These are phyloP conservation scores for Rhodomyrtus tomentosa DNA, from an alignment of 345 rosid species.

Conservation along the genomic window DNA sequence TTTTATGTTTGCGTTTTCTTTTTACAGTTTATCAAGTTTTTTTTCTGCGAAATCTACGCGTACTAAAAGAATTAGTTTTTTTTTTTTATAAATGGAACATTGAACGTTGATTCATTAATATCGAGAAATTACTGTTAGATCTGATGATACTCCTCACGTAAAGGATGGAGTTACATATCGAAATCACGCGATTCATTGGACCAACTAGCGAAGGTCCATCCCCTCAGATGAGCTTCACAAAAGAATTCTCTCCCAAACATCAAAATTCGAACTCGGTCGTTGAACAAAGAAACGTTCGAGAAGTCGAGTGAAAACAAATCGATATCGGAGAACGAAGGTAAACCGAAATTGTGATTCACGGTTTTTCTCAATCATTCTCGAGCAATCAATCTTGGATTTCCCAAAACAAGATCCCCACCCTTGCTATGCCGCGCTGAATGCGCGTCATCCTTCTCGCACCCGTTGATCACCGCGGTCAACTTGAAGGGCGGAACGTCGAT, in stretches of 20 bases:
- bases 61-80: background rate
- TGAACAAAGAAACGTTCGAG: background rate
- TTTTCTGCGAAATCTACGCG: background rate
- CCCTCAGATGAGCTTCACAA: background rate
- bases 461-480: conserved; percentile 20
- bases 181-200: background rate
- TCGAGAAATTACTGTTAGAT: background rate
- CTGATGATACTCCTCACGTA: background rate
- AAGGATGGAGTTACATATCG: background rate
- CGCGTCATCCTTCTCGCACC: conserved; percentile 1
- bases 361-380: background rate
- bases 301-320: background rate
- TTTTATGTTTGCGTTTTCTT: background rate
- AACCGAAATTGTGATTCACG: background rate
- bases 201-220: background rate
- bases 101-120: background rate
- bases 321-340: background rate
- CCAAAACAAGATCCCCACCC: background rate
- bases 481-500: conserved; percentile 12
- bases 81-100: background rate
- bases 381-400: background rate
- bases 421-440: background rate
- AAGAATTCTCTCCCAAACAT: background rate
- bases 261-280: background rate
- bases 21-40: background rate